These are phyloP conservation scores for Auriscalpium orientale DNA, from an alignment of 768 basidiomycete species.

Conservation along the genomic window DNA sequence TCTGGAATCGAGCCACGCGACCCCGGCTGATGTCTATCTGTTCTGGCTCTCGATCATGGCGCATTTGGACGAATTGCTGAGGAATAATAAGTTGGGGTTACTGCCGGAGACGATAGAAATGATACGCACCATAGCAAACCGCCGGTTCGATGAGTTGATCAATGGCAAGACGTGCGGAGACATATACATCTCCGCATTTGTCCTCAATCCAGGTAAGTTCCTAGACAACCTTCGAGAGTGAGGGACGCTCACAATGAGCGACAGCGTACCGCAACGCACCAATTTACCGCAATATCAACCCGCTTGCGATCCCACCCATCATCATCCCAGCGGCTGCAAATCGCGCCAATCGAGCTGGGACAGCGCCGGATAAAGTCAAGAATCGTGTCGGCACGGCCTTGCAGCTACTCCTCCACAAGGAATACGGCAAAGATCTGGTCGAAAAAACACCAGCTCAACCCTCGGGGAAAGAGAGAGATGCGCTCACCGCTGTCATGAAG, in stretches of 20 bases:
- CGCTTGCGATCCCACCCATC: neutral
- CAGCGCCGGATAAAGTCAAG: neutral
- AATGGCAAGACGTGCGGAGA: neutral
- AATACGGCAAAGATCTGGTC: neutral
- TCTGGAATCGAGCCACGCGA: neutral
- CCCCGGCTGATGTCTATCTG: neutral
- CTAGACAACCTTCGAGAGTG: neutral
- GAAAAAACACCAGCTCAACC: neutral
- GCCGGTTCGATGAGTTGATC: neutral
- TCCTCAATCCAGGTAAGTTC: neutral
- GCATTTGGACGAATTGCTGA: neutral
- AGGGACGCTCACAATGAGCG: neutral
- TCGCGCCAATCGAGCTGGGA: neutral
- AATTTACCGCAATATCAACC: neutral
- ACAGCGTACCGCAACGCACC: neutral
- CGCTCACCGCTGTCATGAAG: neutral
- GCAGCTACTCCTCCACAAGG: neutral
- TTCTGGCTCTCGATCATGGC: neutral
- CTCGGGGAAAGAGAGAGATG: too few species aligned
- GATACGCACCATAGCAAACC: neutral
- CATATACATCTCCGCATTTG: neutral
- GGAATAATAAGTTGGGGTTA: neutral
- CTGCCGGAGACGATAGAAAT: neutral
- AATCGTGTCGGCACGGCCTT: neutral
- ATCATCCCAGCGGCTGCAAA: neutral